Evolutionary conservation across 768 basidiomycete species (phyloP).

Genomic region (Krasilnikovozyma curviuscula): DNA sequence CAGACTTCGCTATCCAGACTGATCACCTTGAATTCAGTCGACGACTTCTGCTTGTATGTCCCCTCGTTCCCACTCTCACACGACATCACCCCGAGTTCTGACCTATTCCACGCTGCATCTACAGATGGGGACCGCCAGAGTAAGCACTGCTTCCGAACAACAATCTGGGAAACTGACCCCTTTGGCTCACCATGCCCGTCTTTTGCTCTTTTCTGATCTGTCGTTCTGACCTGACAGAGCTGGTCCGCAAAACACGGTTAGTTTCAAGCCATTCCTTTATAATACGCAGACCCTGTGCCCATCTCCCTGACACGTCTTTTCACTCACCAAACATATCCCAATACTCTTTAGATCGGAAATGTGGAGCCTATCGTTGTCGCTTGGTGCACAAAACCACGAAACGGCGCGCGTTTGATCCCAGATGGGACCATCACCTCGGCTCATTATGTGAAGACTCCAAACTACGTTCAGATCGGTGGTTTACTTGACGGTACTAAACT

Average conservation of each 20-base stretch:
- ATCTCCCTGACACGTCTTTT: too few species aligned
- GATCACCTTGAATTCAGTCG: slow-evolving; percentile 25
- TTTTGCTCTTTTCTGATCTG: too few species aligned
- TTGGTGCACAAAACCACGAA: slow-evolving; percentile 30
- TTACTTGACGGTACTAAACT: slow-evolving; percentile 30
- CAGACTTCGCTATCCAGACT: slow-evolving; percentile 24
- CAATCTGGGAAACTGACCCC: too few species aligned
- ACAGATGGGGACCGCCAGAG: slow-evolving; percentile 10
- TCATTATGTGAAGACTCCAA: slow-evolving; percentile 25
- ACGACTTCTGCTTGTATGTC: slow-evolving; percentile 18
- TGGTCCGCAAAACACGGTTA: too few species aligned
- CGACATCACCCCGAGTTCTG: not conserved
- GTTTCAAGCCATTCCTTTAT: too few species aligned
- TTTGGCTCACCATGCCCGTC: too few species aligned
- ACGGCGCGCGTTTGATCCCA: slow-evolving; percentile 14
- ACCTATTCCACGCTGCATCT: too few species aligned
- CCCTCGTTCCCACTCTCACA: not conserved
- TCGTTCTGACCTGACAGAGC: too few species aligned
- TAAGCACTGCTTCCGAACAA: too few species aligned
- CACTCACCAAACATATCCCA: too few species aligned
- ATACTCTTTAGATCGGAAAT: too few species aligned
- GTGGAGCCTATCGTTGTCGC: slow-evolving; percentile 13
- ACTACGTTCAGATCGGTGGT: slow-evolving; percentile 27
- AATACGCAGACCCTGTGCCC: too few species aligned
- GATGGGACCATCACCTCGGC: slow-evolving; percentile 9